Evolutionary conservation across 2,329 filamentous ascomycete species (phyloP).

Genomic region (Cladobotryum mycophilum): DNA sequence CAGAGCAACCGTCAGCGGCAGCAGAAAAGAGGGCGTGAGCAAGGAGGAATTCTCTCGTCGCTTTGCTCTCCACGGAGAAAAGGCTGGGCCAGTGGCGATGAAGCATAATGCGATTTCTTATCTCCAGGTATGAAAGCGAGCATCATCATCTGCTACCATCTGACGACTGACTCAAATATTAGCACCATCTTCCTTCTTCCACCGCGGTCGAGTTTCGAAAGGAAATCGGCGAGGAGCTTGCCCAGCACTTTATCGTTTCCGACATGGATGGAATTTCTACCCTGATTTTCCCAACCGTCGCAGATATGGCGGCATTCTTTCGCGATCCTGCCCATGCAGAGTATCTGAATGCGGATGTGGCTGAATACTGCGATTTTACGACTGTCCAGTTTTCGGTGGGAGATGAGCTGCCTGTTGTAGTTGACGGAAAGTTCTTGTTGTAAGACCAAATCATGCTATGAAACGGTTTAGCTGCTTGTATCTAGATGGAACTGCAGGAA

Average conservation of each 20-base stretch:
- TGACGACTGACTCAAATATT: neutral
- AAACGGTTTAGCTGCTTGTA: too few species aligned
- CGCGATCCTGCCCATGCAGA: neutral
- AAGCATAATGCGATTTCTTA: slow-evolving; percentile 9
- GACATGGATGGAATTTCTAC: slow-evolving; percentile 5
- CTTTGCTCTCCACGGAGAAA: slow-evolving; percentile 3
- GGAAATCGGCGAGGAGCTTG: slow-evolving; percentile 1
- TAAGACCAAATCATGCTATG: too few species aligned
- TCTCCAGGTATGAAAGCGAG: slow-evolving; percentile 1
- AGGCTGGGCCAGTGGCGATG: neutral
- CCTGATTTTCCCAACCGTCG: slow-evolving; percentile 3
- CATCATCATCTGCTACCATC: neutral
- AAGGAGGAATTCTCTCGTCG: slow-evolving; percentile 9
- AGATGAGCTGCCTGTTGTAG: slow-evolving; percentile 1
- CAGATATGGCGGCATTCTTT: slow-evolving; percentile 1
- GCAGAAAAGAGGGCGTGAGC: slow-evolving; percentile 4
- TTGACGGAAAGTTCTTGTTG: neutral
- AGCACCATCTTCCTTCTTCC: neutral
- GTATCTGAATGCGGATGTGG: neutral
- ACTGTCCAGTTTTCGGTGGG: slow-evolving; percentile 5
- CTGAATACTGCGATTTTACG: neutral
- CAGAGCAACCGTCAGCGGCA: neutral
- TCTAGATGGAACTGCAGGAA: neutral
- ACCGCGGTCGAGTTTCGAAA: neutral
- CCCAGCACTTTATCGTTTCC: neutral